Base-by-base conservation (phyloP, 768 basidiomycete species). In the Kwoniella botswanensis region DNA sequence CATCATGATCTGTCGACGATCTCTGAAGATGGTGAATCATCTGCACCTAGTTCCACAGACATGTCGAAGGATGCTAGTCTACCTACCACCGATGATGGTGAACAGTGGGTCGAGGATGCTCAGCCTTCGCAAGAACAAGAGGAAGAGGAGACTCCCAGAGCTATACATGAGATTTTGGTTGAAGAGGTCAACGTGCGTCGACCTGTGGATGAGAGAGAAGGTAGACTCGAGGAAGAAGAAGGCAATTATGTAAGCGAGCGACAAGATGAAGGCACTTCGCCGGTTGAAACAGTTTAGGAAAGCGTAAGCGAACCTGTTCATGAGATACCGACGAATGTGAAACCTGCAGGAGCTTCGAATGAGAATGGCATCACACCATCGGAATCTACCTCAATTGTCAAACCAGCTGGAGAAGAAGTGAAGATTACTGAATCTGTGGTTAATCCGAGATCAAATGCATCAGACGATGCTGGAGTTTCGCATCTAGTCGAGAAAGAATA, bases 21-120 rank as follows among this genome's bases (percentile, higher is more conserved):
- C 24, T 54, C 63, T 29, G 65, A 65, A 7, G 65, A 50, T 21
- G 57, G 41, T 13, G 56, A 58, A 42, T 44, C 42, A 21, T 58
- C 35, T 24, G 43, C 24, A 18, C 46, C 65, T 24, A 54, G 11
- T 3, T 13, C 65, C 11, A 56, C 65, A 0, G 42, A 58, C 11
- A 60, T 60, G 26, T 60, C 59, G 59, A 60, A 35, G 43, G 41
- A 60, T 22, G 41, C 18, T 12, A 54, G 26, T 15, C 10, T 10
- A 10, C 42, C 35, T 42, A 22, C 21, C 1, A 29, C 64, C n/a
- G 50, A 64, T 15, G 21, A 21, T 24, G 62, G 42, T 17, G 68
- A 57, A 18, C 26, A 57, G 24, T 41, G 24, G 26, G 68, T 44
- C 3, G 61, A 70, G 29, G 62, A 54, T 24, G 50, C 35, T 18